phyloP scores from a whole-genome alignment of 208 protist species.

The Herpetomonas samuelpessoai region DNA sequence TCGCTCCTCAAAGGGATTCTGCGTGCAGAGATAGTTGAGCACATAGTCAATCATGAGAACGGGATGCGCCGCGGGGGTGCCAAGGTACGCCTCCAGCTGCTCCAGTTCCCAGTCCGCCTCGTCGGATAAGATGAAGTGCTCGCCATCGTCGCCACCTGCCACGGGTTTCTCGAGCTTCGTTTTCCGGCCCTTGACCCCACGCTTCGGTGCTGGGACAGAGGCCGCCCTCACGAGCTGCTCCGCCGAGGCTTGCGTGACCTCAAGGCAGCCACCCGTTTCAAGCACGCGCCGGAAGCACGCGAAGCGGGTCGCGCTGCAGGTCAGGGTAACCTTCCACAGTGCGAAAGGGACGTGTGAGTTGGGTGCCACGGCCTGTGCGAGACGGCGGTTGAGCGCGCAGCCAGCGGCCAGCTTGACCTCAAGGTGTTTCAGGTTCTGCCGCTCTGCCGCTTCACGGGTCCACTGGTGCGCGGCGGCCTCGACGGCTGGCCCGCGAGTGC shows the following conservation, averaged over 20 bases:
- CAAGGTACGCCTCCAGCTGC: constrained; percentile 34
- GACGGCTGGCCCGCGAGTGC: constrained; percentile 9
- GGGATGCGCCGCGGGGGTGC: constrained; percentile 3
- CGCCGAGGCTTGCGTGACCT: constrained; percentile 12
- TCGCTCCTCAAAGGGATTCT: constrained; percentile 17
- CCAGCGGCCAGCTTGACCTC: constrained; percentile 34
- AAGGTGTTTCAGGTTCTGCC: constrained; percentile 18
- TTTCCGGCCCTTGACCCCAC: too few species aligned
- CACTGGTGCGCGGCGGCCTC: constrained; percentile 53
- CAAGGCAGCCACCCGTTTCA: constrained; percentile 39
- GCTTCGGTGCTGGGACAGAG: too few species aligned
- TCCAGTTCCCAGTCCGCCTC: constrained; percentile 38
- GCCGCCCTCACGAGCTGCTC: constrained; percentile 29
- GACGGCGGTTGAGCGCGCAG: constrained; percentile 35
- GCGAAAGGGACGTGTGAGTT: constrained; percentile 27
- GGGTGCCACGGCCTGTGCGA: not conserved
- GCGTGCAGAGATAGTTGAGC: constrained; percentile 51
- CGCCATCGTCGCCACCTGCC: not conserved
- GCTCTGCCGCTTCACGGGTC: constrained; percentile 26
- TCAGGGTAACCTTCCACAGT: constrained; percentile 44
- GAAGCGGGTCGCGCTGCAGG: constrained; percentile 28
- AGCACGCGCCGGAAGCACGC: constrained; percentile 57
- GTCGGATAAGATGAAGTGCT: constrained; percentile 43
- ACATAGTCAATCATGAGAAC: constrained; percentile 66
- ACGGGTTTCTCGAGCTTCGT: constrained; percentile 9